Percentiles rank a stretch among this genome's conserved stretches.
These are phyloP conservation scores for Chloris gayana DNA, from an alignment of 176 grass and related monocot genomes.

Conservation along the genomic window DNA sequence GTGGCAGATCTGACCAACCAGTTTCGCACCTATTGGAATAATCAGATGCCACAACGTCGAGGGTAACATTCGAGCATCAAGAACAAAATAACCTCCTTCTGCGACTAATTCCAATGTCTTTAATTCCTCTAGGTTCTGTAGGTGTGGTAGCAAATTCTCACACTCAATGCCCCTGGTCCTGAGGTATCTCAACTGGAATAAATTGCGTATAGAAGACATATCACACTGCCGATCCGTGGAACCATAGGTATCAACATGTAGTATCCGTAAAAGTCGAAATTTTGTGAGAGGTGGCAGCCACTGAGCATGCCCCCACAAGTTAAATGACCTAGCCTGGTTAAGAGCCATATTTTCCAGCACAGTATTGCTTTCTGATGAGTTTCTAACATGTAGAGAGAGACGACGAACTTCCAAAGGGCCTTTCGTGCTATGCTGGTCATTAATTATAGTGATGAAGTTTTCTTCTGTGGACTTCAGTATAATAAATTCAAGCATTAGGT, in stretches of 20 bases:
- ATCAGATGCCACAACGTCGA: not conserved
- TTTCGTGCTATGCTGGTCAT: not conserved
- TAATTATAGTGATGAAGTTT: constrained; percentile 25
- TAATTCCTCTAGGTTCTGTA: constrained; percentile 9
- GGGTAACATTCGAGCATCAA: not conserved
- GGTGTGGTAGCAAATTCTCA: not conserved
- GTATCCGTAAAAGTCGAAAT: constrained; percentile 5
- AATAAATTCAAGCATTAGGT: constrained; percentile 29
- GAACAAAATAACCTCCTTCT: not conserved
- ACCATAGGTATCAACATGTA: not conserved
- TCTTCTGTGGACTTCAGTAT: constrained; percentile 20
- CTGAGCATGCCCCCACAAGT: not conserved
- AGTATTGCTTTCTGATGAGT: not conserved
- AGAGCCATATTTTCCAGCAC: not conserved
- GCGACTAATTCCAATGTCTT: constrained; percentile 14
- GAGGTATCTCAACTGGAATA: constrained; percentile 23
- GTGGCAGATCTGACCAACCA: not conserved
- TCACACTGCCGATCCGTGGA: not conserved
- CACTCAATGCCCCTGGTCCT: not conserved
- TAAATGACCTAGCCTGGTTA: constrained; percentile 15
- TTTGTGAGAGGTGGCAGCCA: not conserved
- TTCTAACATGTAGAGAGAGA: not conserved
- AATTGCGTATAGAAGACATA: not conserved
- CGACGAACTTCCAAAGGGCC: not conserved
- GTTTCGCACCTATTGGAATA: not conserved